phyloP scores from a whole-genome alignment of 148 eudicot species.

The Rhododendron williamsianum region DNA sequence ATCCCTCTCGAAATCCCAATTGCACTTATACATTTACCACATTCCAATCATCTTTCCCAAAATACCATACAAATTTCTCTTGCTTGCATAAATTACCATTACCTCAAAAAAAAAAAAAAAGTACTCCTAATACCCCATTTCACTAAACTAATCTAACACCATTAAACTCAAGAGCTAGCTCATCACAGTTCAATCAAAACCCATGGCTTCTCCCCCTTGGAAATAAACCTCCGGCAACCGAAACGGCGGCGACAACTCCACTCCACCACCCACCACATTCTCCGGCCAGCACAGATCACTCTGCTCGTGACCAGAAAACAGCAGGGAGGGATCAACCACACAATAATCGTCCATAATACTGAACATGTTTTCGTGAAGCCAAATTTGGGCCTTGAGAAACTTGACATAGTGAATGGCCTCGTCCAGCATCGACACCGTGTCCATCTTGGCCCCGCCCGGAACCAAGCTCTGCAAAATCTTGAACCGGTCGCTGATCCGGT shows the following conservation, averaged over 20 bases:
- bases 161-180: background rate
- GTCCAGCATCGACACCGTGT: slow-evolving; percentile 68
- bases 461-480: slow-evolving; percentile 58
- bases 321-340: background rate
- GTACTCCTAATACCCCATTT: background rate
- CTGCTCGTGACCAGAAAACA: background rate
- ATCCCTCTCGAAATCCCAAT: background rate
- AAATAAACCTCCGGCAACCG: background rate
- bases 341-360: background rate
- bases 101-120: background rate
- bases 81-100: background rate
- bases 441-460: slow-evolving; percentile 65
- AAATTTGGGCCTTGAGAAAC: slow-evolving; percentile 56
- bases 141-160: background rate
- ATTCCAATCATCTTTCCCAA: background rate
- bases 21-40: background rate
- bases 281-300: background rate
- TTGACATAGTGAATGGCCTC: slow-evolving; percentile 68
- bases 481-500: slow-evolving; percentile 58
- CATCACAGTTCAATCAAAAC: background rate
- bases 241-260: background rate
- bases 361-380: slow-evolving; percentile 47
- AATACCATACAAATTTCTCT: background rate
- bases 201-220: background rate
- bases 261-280: background rate